Evolutionary conservation across 1,139 yeast species (phyloP).

Genomic region (Yamadazyma atmosphaerica): DNA sequence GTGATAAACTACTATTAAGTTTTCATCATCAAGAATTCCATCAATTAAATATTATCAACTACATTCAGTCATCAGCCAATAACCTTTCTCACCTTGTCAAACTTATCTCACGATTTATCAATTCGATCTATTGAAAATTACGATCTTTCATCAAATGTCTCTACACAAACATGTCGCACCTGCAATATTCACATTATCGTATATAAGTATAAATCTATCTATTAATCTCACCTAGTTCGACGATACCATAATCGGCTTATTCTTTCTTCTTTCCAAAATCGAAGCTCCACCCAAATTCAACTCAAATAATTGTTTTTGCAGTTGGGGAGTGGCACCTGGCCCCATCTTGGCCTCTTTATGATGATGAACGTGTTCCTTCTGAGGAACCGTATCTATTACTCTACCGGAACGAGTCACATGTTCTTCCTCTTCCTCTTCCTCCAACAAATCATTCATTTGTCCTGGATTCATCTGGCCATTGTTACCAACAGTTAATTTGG

Average conservation of each 20-base stretch:
- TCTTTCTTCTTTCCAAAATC: conserved; percentile 71
- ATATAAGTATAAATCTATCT: too few relatives aligned
- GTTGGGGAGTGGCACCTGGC: neutral
- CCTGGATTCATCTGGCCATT: conserved; percentile 10
- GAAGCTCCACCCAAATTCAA: conserved; percentile 79
- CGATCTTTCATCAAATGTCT: too few relatives aligned
- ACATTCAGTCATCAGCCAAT: too few relatives aligned
- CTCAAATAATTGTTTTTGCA: conserved; percentile 48
- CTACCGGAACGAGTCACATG: conserved; percentile 19
- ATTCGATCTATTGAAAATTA: too few relatives aligned
- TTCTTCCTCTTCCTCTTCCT: conserved; percentile 41
- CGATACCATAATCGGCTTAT: conserved; percentile 16
- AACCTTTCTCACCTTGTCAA: too few relatives aligned
- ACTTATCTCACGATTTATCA: too few relatives aligned
- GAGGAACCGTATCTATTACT: conserved; percentile 20
- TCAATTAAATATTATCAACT: too few relatives aligned
- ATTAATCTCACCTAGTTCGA: too few relatives aligned
- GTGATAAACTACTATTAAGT: too few relatives aligned
- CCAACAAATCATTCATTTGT: conserved; percentile 30
- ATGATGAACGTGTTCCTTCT: conserved; percentile 15
- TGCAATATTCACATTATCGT: too few relatives aligned
- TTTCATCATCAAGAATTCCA: too few relatives aligned
- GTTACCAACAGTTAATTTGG: conserved; percentile 40
- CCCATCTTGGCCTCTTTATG: conserved; percentile 18
- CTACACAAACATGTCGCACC: too few relatives aligned